Evolutionary conservation across 2,329 filamentous ascomycete genomes (phyloP), one percentile per base, ranked within the genome.

Genomic region (Xylaria sp.): DNA sequence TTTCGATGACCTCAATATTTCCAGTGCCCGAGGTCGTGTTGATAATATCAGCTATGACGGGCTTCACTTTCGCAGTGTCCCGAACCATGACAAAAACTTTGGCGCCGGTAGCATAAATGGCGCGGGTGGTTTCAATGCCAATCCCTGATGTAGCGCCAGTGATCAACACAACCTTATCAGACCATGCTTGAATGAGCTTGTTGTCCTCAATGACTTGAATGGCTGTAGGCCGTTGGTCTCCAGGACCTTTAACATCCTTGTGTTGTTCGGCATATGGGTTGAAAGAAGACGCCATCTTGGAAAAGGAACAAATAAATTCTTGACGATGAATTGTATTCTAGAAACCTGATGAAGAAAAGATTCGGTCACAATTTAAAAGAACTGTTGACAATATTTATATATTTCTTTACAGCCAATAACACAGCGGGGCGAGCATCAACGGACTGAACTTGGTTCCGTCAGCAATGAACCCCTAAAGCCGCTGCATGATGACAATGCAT

Each of bases 141-240:
- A 85, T 74, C 0, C 83, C 83, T 18, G 81, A 78, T 23, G 80
- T 80, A 4, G 74, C 75, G 4, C 83, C 83, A 0, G 83, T 85
- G 63, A 85, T 79, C 20, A 85, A 67, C 8, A 81, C 75, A 15
- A 80, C 79, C 67, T 81, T 81, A 55, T 74, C 79, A 1, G 66
- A 60, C 34, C 81, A 76, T 23, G 75, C 79, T 53, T 77, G 77
- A 8, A 76, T 68, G 45, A 73, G 72, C 12, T 70, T 62, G 30
- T 82, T 78, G 60, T 83, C 80, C 32, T 77, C 65, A 56, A 83
- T 66, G 41, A 83, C 78, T 57, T 81, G 77, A 0, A 81, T 58
- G 3, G 81, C 81, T 1, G 81, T 83, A 15, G 81, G 82, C 2
- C 81, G 77, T 30, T 75, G 72, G 67, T 83, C 82, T 1, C 80